Percentiles rank a stretch among this genome's conserved stretches.
Conservation (phyloP, 495 filamentous ascomycete species). For the Podospora conica region DNA sequence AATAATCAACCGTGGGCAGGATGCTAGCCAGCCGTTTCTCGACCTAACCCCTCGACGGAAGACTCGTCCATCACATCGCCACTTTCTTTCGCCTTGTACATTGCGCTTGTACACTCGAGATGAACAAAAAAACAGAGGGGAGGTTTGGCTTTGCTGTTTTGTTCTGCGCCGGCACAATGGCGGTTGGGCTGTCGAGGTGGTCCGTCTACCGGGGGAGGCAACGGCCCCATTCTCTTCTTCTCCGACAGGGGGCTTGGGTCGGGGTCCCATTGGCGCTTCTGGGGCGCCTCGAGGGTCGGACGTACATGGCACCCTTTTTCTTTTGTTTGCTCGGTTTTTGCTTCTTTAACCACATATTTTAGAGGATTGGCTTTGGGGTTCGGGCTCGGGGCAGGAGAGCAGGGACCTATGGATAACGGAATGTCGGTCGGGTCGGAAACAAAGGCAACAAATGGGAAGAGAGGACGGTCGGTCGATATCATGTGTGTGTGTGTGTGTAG, state of each 20-base stretch:
- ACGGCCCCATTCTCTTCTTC: not conserved
- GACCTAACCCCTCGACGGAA: not conserved
- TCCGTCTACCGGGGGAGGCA: not conserved
- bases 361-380: not conserved
- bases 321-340: not conserved
- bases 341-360: not conserved
- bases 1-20: not conserved
- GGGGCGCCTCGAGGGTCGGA: not conserved
- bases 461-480: not conserved
- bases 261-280: not conserved
- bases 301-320: not conserved
- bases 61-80: not conserved
- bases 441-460: not conserved
- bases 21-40: not conserved
- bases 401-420: not conserved
- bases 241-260: not conserved
- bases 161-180: not conserved
- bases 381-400: not conserved
- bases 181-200: not conserved
- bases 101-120: not conserved
- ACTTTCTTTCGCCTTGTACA: not conserved
- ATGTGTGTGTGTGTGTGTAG: not conserved
- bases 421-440: not conserved
- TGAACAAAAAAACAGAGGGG: not conserved
- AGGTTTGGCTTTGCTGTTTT: not conserved